Evolutionary conservation across 1,284 basidiomycete genomes (phyloP), one percentile per base, ranked within the genome.

Genomic region (Coniferiporia sulphurascens): DNA sequence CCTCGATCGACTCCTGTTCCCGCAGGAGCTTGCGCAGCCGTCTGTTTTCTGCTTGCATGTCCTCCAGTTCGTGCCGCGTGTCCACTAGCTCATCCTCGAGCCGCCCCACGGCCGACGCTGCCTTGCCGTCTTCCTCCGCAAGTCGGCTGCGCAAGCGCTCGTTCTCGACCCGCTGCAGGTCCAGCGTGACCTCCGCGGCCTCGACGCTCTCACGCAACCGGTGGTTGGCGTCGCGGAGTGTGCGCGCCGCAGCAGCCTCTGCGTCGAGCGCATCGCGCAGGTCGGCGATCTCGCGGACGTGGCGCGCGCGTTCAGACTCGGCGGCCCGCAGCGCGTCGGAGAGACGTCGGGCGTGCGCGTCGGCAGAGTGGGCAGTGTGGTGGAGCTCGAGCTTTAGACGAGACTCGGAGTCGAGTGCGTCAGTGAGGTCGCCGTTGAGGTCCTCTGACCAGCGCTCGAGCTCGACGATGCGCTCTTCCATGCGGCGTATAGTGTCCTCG

Each of bases 391-490:
- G 43, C 32, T 49, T 56, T 38, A 55, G 52, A 35, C 53, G 56
- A 15, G 61, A 43, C 48, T 54, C 48, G 27, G 56, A 53, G 46
- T 62, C 61, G 35, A 62, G 61, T n/a, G 56, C 57, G 53, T 58
- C 57, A n/a, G 46, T 15, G 35, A 62, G 61, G 34, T 58, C 56
- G 22, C 57, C 56, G 44, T 58, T 59, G 61, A 62, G 61, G 52
- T 58, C 56, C 52, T 58, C 56, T 32, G 52, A 46, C 55, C 53
- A 59, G 21, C 57, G 48, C 41, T 62, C 61, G 32, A 62, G 61
- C 52, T 62, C 61, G 53, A 53, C 41, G 49, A 62, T 62, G 56
- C 61, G 61, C 3, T 58, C 57, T 57, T 62, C 57, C 49, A 62
- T 52, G 49, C 61, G 61, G 22, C 52, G 52, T 22, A 58, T 32